These are phyloP conservation scores for Bipolaris sorokiniana DNA, from an alignment of 2,329 filamentous ascomycete genomes.

Conservation along the genomic window DNA sequence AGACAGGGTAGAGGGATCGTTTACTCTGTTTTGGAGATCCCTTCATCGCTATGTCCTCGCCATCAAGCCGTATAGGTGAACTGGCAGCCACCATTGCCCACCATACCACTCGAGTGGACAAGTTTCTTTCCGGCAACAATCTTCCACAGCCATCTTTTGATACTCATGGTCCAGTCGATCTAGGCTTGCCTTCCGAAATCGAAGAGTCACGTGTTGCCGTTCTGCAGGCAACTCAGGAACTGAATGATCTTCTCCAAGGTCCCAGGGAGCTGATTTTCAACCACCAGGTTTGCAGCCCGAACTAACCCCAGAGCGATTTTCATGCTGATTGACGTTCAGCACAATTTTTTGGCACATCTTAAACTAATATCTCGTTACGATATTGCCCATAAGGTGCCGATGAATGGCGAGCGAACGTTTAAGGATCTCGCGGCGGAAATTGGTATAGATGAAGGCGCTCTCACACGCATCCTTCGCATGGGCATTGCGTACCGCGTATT, in stretches of 20 bases:
- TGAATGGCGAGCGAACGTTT: conserved; percentile 1
- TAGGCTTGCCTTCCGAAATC: conserved; percentile 6
- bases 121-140: conserved; percentile 5
- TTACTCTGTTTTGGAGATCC: not conserved
- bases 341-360: not conserved
- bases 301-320: too few relatives aligned
- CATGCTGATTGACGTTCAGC: not conserved
- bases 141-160: conserved; percentile 17
- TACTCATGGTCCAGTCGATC: conserved; percentile 3
- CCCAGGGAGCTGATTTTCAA: conserved; percentile 13
- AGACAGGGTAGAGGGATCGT: not conserved
- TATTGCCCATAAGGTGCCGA: conserved; percentile 2
- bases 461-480: conserved; percentile 9
- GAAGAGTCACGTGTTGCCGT: conserved; percentile 12
- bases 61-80: conserved; percentile 12
- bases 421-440: conserved; percentile 6
- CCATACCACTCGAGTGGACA: conserved; percentile 13
- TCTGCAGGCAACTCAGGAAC: conserved; percentile 15
- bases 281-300: conserved; percentile 3
- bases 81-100: conserved; percentile 7
- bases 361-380: conserved; percentile 3
- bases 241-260: conserved; percentile 14
- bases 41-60: not conserved
- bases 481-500: conserved; percentile 22
- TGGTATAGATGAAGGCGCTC: conserved; percentile 1